phyloP scores from a whole-genome alignment of 2,329 filamentous ascomycete species.

The Trichoderma lentiforme region DNA sequence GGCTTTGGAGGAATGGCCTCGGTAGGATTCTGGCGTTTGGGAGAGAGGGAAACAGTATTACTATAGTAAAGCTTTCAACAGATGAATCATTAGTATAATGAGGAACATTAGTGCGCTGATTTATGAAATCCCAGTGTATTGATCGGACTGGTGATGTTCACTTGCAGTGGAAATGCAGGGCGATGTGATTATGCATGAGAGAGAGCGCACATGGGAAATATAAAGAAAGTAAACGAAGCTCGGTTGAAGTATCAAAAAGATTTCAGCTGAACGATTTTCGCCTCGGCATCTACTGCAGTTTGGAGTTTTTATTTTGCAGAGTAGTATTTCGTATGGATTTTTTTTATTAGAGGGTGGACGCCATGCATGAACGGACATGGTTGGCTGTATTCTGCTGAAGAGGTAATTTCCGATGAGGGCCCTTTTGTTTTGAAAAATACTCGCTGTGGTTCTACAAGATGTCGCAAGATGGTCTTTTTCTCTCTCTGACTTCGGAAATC shows the following conservation, averaged over 20 bases:
- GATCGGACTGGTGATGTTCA: neutral
- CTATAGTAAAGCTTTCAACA: neutral
- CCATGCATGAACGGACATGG: slow-evolving; percentile 3
- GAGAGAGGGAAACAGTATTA: neutral
- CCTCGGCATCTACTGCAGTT: neutral
- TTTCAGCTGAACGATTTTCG: neutral
- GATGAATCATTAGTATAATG: neutral
- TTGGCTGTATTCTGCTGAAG: neutral
- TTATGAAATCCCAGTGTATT: neutral
- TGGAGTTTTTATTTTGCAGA: neutral
- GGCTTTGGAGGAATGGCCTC: neutral
- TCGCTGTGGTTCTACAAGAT: neutral
- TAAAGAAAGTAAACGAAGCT: neutral
- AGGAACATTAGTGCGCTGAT: neutral
- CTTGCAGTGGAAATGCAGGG: neutral
- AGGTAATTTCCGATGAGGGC: slow-evolving; percentile 3
- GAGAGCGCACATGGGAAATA: neutral
- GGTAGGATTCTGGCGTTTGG: slow-evolving; percentile 15
- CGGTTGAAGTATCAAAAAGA: neutral
- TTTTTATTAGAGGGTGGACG: neutral
- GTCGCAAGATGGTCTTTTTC: neutral
- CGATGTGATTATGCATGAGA: neutral
- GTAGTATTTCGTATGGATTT: neutral
- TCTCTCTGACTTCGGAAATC: neutral
- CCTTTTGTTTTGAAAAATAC: neutral